Percentiles rank a stretch among this genome's conserved stretches.
phyloP scores from a whole-genome alignment of 2,329 filamentous ascomycete genomes.

The Lasiodiplodia sp. region DNA sequence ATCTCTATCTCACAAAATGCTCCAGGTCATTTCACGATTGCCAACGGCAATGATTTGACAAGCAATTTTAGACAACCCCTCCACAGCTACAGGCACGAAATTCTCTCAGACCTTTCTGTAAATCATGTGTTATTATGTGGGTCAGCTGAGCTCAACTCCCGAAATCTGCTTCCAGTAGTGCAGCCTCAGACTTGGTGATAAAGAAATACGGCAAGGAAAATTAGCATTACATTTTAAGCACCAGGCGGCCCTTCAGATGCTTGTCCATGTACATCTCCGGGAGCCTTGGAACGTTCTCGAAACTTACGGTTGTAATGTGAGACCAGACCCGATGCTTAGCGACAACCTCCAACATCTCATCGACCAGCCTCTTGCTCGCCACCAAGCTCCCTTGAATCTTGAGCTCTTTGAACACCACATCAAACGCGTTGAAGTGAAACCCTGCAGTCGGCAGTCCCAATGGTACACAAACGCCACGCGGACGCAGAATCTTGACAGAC shows the following conservation, averaged over 20 bases:
- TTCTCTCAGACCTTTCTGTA: no score
- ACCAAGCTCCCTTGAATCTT: constrained; percentile 40
- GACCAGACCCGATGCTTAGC: constrained; percentile 36
- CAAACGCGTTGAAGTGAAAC: constrained; percentile 40
- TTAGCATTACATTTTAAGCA: constrained; percentile 36
- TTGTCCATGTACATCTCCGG: constrained; percentile 35
- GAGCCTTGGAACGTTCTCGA: constrained; percentile 37
- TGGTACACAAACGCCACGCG: constrained; percentile 38
- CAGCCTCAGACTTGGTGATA: no score
- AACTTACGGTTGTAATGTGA: constrained; percentile 36
- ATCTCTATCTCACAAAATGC: no score
- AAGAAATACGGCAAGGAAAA: no score
- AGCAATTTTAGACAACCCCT: no score
- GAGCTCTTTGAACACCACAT: constrained; percentile 38
- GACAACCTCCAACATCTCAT: constrained; percentile 38
- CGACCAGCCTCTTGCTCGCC: constrained; percentile 37
- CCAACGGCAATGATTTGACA: no score
- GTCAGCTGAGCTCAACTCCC: no score
- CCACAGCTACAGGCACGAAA: no score
- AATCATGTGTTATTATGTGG: no score
- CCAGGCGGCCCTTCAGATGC: constrained; percentile 39
- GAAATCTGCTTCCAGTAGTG: no score
- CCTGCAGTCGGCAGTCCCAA: constrained; percentile 38
- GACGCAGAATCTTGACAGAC: constrained; percentile 38
- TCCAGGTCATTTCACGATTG: no score